Evolutionary conservation across 2,329 filamentous ascomycete species (phyloP).

Genomic region (Meredithiella fracta): DNA sequence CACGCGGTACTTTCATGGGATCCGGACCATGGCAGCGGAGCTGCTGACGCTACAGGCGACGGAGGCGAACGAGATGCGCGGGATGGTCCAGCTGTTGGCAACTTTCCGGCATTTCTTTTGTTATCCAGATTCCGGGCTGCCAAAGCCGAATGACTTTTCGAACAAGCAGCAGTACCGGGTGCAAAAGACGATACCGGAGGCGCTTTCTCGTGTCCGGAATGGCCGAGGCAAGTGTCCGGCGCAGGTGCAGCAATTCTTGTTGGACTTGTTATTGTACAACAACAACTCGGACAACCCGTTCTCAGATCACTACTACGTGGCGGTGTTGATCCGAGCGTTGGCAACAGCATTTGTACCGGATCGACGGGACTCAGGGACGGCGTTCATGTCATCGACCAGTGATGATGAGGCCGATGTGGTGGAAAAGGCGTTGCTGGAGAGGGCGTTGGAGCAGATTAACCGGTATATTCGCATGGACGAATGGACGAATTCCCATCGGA

Average conservation of each 20-base stretch:
- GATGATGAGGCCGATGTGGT: conserved; percentile 27
- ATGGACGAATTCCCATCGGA: conserved; percentile 52
- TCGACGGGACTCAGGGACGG: conserved; percentile 22
- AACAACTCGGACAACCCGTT: conserved; percentile 82
- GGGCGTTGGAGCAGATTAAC: conserved; percentile 46
- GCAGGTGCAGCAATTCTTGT: conserved; percentile 64
- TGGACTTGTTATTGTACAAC: conserved; percentile 82
- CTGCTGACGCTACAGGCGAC: conserved; percentile 60
- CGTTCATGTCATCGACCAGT: conserved; percentile 17
- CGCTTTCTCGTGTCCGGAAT: conserved; percentile 65
- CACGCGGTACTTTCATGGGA: conserved; percentile 80
- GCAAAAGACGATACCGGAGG: conserved; percentile 65
- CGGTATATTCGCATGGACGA: conserved; percentile 51
- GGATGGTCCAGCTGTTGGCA: conserved; percentile 67
- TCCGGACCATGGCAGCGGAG: conserved; percentile 69
- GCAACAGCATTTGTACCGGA: conserved; percentile 40
- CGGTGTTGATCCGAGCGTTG: conserved; percentile 52
- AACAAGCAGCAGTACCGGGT: conserved; percentile 75
- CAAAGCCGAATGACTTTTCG: conserved; percentile 77
- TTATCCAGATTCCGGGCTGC: conserved; percentile 59
- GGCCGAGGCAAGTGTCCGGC: conserved; percentile 56
- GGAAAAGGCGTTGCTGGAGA: conserved; percentile 33
- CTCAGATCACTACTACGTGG: conserved; percentile 81
- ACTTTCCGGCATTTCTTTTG: conserved; percentile 83
- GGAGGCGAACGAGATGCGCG: conserved; percentile 54